Conservation (phyloP, 1,284 basidiomycete genomes). For the Boletus sp. region DNA sequence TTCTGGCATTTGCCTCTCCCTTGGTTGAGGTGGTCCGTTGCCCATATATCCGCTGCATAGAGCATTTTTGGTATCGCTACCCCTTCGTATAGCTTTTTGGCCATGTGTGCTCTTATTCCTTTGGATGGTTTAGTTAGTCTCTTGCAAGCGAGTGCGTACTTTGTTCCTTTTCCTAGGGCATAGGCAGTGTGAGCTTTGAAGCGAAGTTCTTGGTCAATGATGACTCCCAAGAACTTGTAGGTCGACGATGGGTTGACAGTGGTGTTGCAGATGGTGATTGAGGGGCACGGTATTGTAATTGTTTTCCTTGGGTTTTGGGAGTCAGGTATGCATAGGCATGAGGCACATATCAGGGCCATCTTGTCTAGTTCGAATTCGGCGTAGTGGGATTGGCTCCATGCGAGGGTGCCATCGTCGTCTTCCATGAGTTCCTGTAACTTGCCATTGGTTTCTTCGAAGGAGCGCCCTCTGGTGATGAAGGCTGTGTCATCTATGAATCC, state of each 20-base stretch:
- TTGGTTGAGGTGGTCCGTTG: no score
- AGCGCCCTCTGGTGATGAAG: background rate
- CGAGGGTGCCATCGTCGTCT: fast-evolving
- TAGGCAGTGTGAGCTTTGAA: background rate
- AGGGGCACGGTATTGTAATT: no score
- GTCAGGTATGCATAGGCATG: fast-evolving
- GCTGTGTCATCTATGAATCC: slow-evolving; percentile 6
- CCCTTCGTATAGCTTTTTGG: background rate
- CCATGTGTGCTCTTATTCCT: background rate
- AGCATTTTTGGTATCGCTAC: background rate
- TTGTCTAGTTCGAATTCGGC: background rate
- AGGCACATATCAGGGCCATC: background rate
- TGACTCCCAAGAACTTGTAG: background rate
- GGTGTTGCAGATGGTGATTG: no score
- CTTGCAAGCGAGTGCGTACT: background rate
- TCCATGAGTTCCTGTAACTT: background rate
- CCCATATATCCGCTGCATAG: background rate
- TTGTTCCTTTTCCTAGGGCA: background rate
- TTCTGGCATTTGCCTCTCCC: no score
- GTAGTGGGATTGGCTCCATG: background rate
- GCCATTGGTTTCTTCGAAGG: background rate
- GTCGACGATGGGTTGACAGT: background rate
- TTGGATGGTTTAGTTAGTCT: background rate
- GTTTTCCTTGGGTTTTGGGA: no score
- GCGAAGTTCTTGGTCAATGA: background rate